Percentiles rank a stretch among this genome's conserved stretches.
These are phyloP conservation scores for Stromatinia cepivora DNA, from an alignment of 2,329 filamentous ascomycete species.

Conservation along the genomic window DNA sequence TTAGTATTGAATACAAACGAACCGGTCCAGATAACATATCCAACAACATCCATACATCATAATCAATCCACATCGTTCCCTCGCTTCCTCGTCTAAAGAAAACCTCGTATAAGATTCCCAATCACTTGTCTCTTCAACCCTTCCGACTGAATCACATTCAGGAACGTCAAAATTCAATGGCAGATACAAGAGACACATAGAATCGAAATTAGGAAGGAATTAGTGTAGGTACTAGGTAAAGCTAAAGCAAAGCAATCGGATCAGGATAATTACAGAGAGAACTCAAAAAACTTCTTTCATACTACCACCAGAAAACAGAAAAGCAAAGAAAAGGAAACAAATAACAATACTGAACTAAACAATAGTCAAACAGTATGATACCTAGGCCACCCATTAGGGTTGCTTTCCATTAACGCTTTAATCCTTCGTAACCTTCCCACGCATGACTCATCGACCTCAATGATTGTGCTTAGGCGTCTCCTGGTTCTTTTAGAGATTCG, in stretches of 20 bases:
- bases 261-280: not conserved
- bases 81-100: no score
- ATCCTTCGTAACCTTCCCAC: constrained; percentile 6
- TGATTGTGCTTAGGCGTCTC: not conserved
- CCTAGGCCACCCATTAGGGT: not conserved
- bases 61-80: no score
- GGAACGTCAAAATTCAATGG: no score
- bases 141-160: not conserved
- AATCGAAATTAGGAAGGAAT: not conserved
- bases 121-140: not conserved
- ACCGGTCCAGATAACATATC: no score
- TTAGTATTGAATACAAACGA: no score
- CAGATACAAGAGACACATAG: not conserved
- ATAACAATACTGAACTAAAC: constrained; percentile 9
- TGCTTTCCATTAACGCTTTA: constrained; percentile 2
- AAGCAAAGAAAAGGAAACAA: not conserved
- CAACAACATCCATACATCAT: no score
- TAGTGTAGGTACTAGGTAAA: constrained; percentile 8
- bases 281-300: not conserved
- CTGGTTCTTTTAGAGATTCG: not conserved
- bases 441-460: constrained; percentile 6
- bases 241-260: not conserved
- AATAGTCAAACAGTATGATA: constrained; percentile 6
- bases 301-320: not conserved
- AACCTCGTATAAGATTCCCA: no score